Evolutionary conservation across 1,284 basidiomycete species (phyloP).

Genomic region (Amylostereum areolatum): DNA sequence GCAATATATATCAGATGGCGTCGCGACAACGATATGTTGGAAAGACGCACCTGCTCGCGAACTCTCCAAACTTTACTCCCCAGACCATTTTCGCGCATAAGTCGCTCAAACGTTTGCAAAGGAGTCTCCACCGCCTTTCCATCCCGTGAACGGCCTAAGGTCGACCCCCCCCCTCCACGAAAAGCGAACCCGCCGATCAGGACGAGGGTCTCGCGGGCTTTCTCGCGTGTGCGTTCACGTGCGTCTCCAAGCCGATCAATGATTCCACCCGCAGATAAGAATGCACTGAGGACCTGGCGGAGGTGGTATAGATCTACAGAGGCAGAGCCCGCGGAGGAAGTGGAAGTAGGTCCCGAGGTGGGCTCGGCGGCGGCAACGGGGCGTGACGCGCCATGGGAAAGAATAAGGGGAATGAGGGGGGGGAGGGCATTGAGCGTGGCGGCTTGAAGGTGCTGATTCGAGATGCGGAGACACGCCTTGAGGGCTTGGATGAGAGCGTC

Average conservation of each 20-base stretch:
- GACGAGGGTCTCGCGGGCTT: slow-evolving; percentile 71
- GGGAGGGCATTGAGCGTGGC: slow-evolving; percentile 64
- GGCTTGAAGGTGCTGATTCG: slow-evolving; percentile 78
- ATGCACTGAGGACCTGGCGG: slow-evolving; percentile 58
- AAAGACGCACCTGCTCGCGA: slow-evolving; percentile 67
- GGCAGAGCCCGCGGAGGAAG: slow-evolving; percentile 37
- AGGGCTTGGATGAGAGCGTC: slow-evolving; percentile 64
- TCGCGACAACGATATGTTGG: neutral
- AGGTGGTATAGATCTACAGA: slow-evolving; percentile 51
- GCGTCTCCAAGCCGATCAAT: slow-evolving; percentile 81
- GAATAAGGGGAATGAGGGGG: slow-evolving; percentile 55
- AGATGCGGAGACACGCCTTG: slow-evolving; percentile 69
- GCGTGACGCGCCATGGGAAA: slow-evolving; percentile 33
- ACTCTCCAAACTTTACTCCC: slow-evolving; percentile 79
- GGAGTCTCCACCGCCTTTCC: slow-evolving; percentile 75
- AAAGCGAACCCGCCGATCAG: slow-evolving; percentile 69
- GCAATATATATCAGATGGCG: neutral
- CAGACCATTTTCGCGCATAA: slow-evolving; percentile 66
- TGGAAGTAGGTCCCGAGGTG: slow-evolving; percentile 38
- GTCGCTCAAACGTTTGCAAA: slow-evolving; percentile 70
- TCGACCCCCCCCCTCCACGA: slow-evolving; percentile 39
- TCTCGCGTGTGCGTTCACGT: slow-evolving; percentile 65
- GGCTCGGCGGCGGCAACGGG: slow-evolving; percentile 24
- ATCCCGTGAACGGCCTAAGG: slow-evolving; percentile 43
- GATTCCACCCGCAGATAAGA: slow-evolving; percentile 69